Evolutionary conservation across 192 early-diverging fungal species (phyloP), one percentile per base, ranked within the genome.

Genomic region (Coemansia biformis): DNA sequence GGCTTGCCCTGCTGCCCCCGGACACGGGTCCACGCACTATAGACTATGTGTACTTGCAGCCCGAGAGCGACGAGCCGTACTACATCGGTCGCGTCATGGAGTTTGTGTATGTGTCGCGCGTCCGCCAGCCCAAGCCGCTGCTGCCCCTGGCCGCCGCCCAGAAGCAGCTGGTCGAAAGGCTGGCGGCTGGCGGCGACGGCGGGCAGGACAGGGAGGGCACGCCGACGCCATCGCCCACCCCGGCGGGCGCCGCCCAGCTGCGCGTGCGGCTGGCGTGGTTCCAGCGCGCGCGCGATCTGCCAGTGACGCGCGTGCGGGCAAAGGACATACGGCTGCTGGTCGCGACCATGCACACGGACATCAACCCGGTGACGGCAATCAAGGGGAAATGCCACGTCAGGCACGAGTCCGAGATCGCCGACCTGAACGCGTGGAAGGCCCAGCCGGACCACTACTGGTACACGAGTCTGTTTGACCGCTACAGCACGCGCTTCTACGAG

Each of bases 301-400:
- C 83, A 23, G 63, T 79, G 13, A 74, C 82, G 15, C 64, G 69
- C 1, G 56, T 59, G 13, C 83, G 78, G 37, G 70, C 70, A 21
- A 74, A 85, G 44, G 88, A 92, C 63, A 77, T 85, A 17, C 77
- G 85, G 7, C 59, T 87, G 8, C 63, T 94, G 26, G 67, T 91
- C 9, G 90, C 90, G 12, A 89, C 86, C 28, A 92, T 95, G 89
- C 82, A 91, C 63, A 84, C 85, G 8, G 91, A 93, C 51, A 50
- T 91, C 54, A 91, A 90, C 43, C 88, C 88, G 12, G 67, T 90
- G 7, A 76, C 80, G 8, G 81, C 82, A 36, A 92, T 94, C 52
- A 78, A 81, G 24, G 91, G 87, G 37, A 89, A 87, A 44, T 92
- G 89, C 64, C 65, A 50, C 15, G 83, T 93, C 18, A 62, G 70